These are phyloP conservation scores for Plenodomus biglobosus DNA, from an alignment of 2,329 filamentous ascomycete species.

Conservation along the genomic window DNA sequence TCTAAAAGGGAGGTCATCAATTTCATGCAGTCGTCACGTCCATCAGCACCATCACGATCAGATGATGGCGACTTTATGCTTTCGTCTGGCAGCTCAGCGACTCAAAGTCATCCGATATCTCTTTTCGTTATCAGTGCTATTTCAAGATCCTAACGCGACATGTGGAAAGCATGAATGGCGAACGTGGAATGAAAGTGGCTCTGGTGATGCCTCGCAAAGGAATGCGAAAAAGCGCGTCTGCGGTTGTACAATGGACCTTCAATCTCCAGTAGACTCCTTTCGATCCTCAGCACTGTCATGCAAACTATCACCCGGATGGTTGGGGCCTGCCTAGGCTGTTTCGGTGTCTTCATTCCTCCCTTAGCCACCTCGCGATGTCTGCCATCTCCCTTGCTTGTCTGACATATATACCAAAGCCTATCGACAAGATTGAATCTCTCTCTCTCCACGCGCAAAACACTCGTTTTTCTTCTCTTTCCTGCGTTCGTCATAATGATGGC, in stretches of 20 bases:
- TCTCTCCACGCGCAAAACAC: conserved; percentile 4
- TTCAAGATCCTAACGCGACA: conserved; percentile 4
- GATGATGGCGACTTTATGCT: background rate
- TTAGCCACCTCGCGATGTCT: conserved; percentile 9
- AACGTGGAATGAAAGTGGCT: conserved; percentile 14
- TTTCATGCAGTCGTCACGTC: background rate
- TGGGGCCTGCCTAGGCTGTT: conserved; percentile 8
- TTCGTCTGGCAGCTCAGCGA: background rate
- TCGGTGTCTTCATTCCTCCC: conserved; percentile 13
- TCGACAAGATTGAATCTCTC: background rate
- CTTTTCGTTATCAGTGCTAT: conserved; percentile 1
- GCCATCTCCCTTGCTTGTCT: conserved; percentile 11
- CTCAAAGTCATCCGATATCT: background rate
- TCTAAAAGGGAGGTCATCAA: conserved; percentile 10
- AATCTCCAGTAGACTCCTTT: conserved; percentile 4
- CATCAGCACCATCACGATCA: background rate
- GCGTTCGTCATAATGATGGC: conserved; percentile 9
- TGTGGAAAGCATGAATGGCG: conserved; percentile 10
- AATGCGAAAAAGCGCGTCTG: conserved; percentile 13
- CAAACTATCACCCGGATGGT: conserved; percentile 9
- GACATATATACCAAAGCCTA: conserved; percentile 14
- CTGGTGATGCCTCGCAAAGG: conserved; percentile 1
- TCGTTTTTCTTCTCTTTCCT: conserved; percentile 6
- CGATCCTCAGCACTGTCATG: conserved; percentile 14
- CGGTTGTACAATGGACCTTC: conserved; percentile 9